Evolutionary conservation across 371 early-diverging fungal species (phyloP).

Genomic region (Saksenaea vasiformis): DNA sequence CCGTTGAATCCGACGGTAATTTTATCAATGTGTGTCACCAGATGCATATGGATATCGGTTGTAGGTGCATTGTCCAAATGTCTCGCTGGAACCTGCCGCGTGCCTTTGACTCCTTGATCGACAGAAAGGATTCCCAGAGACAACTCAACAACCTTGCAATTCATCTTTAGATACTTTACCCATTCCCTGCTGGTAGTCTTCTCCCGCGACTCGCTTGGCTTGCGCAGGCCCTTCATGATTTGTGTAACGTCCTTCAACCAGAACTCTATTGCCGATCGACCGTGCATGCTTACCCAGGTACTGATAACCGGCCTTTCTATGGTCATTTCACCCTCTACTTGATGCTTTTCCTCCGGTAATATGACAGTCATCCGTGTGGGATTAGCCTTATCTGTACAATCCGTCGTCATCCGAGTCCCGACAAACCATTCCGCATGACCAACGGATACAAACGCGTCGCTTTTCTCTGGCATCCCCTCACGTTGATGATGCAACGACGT

Average conservation of each 20-base stretch:
- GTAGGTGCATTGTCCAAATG: slow-evolving; percentile 45
- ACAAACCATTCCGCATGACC: neutral
- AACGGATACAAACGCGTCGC: neutral
- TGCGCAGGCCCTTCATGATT: neutral
- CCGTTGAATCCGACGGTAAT: slow-evolving; percentile 29
- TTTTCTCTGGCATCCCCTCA: neutral
- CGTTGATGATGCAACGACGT: slow-evolving; percentile 1
- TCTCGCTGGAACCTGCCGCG: slow-evolving; percentile 25
- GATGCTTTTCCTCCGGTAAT: slow-evolving; percentile 24
- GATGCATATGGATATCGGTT: slow-evolving; percentile 18
- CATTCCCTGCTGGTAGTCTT: neutral
- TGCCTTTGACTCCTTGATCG: slow-evolving; percentile 34
- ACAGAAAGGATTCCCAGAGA: slow-evolving; percentile 21
- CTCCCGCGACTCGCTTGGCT: neutral
- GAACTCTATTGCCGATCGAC: slow-evolving; percentile 18
- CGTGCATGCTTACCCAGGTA: slow-evolving; percentile 11
- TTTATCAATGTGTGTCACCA: slow-evolving; percentile 12
- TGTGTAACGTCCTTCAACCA: slow-evolving; percentile 20
- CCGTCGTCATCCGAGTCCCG: slow-evolving; percentile 7
- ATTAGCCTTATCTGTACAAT: neutral
- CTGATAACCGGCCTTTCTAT: slow-evolving; percentile 22
- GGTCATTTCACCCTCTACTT: slow-evolving; percentile 18
- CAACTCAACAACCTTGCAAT: neutral
- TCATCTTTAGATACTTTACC: slow-evolving; percentile 11
- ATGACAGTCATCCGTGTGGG: neutral